Evolutionary conservation across 768 basidiomycete genomes (phyloP).

Genomic region (Sarcodon aspratus): DNA sequence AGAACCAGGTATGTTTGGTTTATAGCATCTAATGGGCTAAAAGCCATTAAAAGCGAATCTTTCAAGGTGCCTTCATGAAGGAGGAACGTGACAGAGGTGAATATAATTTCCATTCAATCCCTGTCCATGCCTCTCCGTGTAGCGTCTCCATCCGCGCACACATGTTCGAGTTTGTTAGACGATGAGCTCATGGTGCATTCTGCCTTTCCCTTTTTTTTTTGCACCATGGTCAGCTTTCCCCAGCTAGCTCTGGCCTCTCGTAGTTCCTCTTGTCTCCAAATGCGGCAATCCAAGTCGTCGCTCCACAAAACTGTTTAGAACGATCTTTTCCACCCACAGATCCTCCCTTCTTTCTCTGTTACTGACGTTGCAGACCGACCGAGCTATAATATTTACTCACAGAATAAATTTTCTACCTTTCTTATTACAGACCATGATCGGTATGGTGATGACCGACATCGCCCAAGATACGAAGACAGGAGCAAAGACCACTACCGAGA

Average conservation of each 20-base stretch:
- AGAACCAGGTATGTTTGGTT: background rate
- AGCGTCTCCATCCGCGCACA: no score
- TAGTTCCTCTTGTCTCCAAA: no score
- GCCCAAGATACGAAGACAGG: constrained; percentile 21
- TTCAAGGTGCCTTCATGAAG: no score
- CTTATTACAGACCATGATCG: constrained; percentile 43
- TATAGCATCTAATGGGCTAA: no score
- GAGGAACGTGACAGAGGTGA: no score
- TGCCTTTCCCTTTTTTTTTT: background rate
- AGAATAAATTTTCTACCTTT: constrained; percentile 27
- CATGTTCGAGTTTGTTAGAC: no score
- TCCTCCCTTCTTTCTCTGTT: background rate
- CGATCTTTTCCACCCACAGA: background rate
- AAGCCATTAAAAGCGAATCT: no score
- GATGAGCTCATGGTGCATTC: constrained; percentile 4
- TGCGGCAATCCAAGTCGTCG: no score
- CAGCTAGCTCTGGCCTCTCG: constrained; percentile 4
- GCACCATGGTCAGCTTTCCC: background rate
- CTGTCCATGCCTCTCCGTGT: no score
- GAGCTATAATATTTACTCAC: constrained; percentile 11
- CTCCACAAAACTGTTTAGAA: no score
- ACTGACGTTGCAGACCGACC: background rate
- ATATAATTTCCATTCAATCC: no score
- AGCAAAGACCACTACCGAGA: constrained; percentile 15
- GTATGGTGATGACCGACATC: constrained; percentile 47